Conservation (phyloP, 1,284 basidiomycete species). For the Fomitiporia mediterranea region DNA sequence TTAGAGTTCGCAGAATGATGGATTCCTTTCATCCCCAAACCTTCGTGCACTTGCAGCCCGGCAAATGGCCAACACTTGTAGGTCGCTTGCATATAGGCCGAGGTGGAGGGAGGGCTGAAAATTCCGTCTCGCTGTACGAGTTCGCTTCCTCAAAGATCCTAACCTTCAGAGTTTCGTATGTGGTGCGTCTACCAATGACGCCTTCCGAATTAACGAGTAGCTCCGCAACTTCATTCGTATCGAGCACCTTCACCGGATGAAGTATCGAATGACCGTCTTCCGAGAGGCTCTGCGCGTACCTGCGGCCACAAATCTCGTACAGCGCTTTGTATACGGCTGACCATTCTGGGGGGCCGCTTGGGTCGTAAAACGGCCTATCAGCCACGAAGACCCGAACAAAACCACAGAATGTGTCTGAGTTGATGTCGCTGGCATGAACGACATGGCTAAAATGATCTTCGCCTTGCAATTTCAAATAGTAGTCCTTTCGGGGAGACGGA, state of each 20-base stretch:
- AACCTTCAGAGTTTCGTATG: neutral
- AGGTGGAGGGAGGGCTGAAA: neutral
- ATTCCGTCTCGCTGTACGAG: neutral
- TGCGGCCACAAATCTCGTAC: neutral
- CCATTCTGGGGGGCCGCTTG: conserved; percentile 6
- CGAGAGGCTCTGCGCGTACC: neutral
- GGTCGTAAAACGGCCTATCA: conserved; percentile 1
- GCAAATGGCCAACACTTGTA: neutral
- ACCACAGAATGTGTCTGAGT: conserved; percentile 3
- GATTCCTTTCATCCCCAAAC: too few species aligned
- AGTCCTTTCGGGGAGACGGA: neutral
- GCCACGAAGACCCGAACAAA: neutral
- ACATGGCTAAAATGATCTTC: neutral
- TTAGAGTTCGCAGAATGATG: too few species aligned
- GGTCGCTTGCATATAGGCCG: neutral
- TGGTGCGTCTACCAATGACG: neutral
- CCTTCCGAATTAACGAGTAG: neutral
- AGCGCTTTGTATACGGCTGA: neutral
- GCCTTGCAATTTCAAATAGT: neutral
- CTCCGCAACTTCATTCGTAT: neutral
- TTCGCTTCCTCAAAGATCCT: conserved; percentile 4
- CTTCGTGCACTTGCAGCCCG: neutral
- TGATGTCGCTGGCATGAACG: neutral
- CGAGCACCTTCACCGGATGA: neutral
- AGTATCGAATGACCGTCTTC: conserved; percentile 1